These are phyloP conservation scores for Trichophyton benhamiae DNA, from an alignment of 2,329 filamentous ascomycete species.

Conservation along the genomic window DNA sequence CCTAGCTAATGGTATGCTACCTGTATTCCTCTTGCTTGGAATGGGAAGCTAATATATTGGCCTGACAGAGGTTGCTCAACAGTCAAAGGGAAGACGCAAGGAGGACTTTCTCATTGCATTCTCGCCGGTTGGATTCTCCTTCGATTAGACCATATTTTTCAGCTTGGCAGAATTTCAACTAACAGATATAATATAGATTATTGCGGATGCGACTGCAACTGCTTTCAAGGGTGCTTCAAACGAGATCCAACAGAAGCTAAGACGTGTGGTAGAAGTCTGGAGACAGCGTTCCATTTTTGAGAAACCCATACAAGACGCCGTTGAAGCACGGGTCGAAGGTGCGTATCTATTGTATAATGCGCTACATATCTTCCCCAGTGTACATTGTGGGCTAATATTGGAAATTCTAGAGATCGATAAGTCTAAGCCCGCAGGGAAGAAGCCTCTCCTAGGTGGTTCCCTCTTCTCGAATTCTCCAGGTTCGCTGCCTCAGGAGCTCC, in stretches of 20 bases:
- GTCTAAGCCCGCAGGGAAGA: constrained; percentile 40
- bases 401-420: constrained; percentile 42
- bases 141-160: constrained; percentile 15
- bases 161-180: constrained; percentile 12
- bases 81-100: constrained; percentile 84
- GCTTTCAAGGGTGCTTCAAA: constrained; percentile 81
- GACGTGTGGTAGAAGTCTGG: constrained; percentile 90
- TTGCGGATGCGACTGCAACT: constrained; percentile 78
- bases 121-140: constrained; percentile 47
- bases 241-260: constrained; percentile 78
- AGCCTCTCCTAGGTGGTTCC: constrained; percentile 51
- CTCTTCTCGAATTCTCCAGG: constrained; percentile 52
- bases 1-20: constrained; percentile 67
- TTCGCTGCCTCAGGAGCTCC: constrained; percentile 62
- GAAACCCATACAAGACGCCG: constrained; percentile 59
- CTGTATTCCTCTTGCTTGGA: neutral
- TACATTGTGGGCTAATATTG: neutral
- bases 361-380: too few species aligned
- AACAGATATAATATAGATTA: constrained; percentile 41
- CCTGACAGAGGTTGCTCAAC: constrained; percentile 73
- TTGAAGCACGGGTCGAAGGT: constrained; percentile 73
- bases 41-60: neutral
- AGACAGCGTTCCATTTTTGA: constrained; percentile 78
- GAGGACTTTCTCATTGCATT: constrained; percentile 88
- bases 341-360: constrained; percentile 22